Base-by-base conservation (phyloP, 148 eudicot species). In the Rhododendron kiyosumense region DNA sequence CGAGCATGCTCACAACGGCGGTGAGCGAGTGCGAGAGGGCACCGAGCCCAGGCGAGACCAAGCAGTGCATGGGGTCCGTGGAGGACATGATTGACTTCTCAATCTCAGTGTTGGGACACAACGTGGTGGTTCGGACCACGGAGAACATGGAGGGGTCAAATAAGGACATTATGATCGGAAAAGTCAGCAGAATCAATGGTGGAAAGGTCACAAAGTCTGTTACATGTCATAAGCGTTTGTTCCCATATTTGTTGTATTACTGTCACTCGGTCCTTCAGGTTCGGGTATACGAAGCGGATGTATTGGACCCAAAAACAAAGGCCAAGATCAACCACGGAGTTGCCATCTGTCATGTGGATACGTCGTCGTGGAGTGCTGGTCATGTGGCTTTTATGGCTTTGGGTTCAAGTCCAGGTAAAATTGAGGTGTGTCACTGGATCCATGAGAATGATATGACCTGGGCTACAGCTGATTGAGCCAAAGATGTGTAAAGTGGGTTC, bases 1-100 rank as follows among this genome's bases (percentile, higher is more conserved):
- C 89, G 34, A 54, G 75, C 18, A 90, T 92, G 24, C 52, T 92
- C 45, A 79, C 85, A 30, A 41, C 83, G 0, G 92, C 91, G 41
- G 67, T 92, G 83, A 26, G 84, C 13, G 92, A 90, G 84, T 92
- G 93, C 75, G 93, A 92, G 84, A 82, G 91, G 54, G 90, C 85
- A 0, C 92, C 93, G 0, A 88, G 89, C 32, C 67, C 46, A 7
- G 93, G 91, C 1, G 93, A 92, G 90, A 87, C 87, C 12, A 92
- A 92, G 71, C 91, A 32, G 71, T 92, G 93, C n/a, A 92, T 92
- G 38, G 92, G 91, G 32, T 92, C 93, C 5, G 57, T 87, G 0
- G 93, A 92, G 83, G 93, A 92, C 85, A 89, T 92, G 93, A 88
- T 92, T 11, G 92, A 92, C 59, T 92, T 92, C 7, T 91, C 92